phyloP scores from a whole-genome alignment of 2,329 filamentous ascomycete genomes.

The Pseudopithomyces chartarum region DNA sequence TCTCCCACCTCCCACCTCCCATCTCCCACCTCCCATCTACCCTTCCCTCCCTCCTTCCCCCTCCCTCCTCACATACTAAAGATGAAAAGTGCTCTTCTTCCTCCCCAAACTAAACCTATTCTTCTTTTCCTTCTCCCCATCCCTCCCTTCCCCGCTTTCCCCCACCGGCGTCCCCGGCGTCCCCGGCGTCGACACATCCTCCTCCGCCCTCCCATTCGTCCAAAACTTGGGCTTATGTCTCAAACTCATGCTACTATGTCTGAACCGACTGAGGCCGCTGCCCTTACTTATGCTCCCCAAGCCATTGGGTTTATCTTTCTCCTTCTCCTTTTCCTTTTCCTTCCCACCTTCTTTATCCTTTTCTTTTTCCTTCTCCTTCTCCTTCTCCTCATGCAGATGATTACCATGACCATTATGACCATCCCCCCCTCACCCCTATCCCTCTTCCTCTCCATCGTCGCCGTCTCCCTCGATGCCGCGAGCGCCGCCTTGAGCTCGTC shows the following conservation, averaged over 20 bases:
- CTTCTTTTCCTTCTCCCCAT: slow-evolving; percentile 55
- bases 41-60: too few relatives aligned
- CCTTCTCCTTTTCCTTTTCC: neutral
- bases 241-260: slow-evolving; percentile 77
- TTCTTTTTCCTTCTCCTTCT: slow-evolving; percentile 43
- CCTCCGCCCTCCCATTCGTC: slow-evolving; percentile 49
- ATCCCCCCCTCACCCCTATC: slow-evolving; percentile 10
- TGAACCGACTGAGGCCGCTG: slow-evolving; percentile 65
- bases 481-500: slow-evolving; percentile 68
- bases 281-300: slow-evolving; percentile 38
- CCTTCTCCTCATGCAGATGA: slow-evolving; percentile 20
- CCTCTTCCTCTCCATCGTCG: slow-evolving; percentile 53
- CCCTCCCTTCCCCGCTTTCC: slow-evolving; percentile 18
- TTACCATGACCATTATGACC: neutral
- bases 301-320: slow-evolving; percentile 18
- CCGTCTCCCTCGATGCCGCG: slow-evolving; percentile 68
- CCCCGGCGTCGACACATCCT: slow-evolving; percentile 27
- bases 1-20: too few relatives aligned
- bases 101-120: slow-evolving; percentile 71
- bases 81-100: slow-evolving; percentile 68
- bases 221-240: slow-evolving; percentile 76
- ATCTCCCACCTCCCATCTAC: too few relatives aligned
- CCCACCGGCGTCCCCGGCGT: slow-evolving; percentile 20
- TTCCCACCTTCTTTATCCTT: slow-evolving; percentile 13
- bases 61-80: too few relatives aligned